Evolutionary conservation across 2,329 filamentous ascomycete species (phyloP).

Genomic region (Fusarium pilosicola): DNA sequence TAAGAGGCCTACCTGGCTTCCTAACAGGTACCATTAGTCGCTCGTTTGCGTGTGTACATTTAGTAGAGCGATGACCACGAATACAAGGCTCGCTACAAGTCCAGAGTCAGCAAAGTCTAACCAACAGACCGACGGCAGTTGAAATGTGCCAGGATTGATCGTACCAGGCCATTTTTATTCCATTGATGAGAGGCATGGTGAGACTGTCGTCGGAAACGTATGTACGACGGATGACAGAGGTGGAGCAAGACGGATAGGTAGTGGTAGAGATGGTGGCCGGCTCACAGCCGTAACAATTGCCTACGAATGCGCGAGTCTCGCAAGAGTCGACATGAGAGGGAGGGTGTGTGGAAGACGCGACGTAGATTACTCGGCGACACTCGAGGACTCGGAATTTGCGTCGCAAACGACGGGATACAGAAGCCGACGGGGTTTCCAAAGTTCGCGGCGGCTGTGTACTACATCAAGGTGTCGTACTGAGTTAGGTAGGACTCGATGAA

Average conservation of each 20-base stretch:
- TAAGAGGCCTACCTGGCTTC: constrained; percentile 76
- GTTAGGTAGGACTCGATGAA: background rate
- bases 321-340: constrained; percentile 33
- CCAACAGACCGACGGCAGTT: background rate
- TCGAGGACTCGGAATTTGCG: constrained; percentile 24
- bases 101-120: constrained; percentile 21
- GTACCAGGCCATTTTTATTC: constrained; percentile 79
- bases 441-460: constrained; percentile 10
- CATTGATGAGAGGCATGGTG: constrained; percentile 75
- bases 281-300: constrained; percentile 34
- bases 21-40: constrained; percentile 76
- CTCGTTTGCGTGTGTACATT: constrained; percentile 75
- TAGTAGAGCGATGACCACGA: constrained; percentile 78
- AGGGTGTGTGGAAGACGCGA: background rate
- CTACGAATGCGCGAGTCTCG: constrained; percentile 14
- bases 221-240: constrained; percentile 28
- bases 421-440: background rate
- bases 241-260: constrained; percentile 13
- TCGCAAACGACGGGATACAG: constrained; percentile 16
- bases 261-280: constrained; percentile 15
- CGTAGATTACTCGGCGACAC: constrained; percentile 13
- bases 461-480: background rate
- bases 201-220: constrained; percentile 8
- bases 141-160: constrained; percentile 44
- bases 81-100: constrained; percentile 74